These are phyloP conservation scores for Salvia rosmarinus DNA, from an alignment of 257 asterid genomes.

Conservation along the genomic window DNA sequence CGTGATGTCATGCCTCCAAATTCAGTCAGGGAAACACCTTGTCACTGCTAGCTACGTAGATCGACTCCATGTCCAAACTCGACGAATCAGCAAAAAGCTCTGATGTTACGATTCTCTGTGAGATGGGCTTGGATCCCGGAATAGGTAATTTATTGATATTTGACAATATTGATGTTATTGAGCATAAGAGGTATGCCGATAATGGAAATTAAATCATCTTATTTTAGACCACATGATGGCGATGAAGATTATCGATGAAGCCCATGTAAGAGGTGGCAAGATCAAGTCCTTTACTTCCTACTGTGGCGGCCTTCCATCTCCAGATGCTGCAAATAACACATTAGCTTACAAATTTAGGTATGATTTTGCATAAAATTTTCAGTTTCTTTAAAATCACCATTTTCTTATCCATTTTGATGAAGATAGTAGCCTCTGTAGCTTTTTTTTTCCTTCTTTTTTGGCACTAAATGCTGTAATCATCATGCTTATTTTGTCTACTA, in stretches of 20 bases:
- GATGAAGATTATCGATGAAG: constrained; percentile 91
- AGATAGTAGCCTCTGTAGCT: too few relatives aligned
- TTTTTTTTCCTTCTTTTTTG: too few relatives aligned
- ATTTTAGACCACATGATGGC: constrained; percentile 97
- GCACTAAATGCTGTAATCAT: background rate
- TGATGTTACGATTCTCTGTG: constrained; percentile 82
- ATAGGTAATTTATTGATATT: constrained; percentile 58
- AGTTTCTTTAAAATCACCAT: background rate
- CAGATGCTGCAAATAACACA: constrained; percentile 92
- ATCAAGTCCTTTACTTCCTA: constrained; percentile 88
- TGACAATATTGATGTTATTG: background rate
- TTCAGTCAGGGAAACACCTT: constrained; percentile 83
- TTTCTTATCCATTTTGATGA: background rate
- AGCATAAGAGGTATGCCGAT: constrained; percentile 11
- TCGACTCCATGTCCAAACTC: constrained; percentile 77
- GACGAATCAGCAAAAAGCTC: constrained; percentile 74
- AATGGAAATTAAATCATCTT: background rate
- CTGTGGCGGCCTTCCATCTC: constrained; percentile 97
- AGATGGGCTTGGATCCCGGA: constrained; percentile 99
- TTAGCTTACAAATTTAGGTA: constrained; percentile 96
- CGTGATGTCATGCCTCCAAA: too few relatives aligned
- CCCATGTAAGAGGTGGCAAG: constrained; percentile 78
- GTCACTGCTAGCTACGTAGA: constrained; percentile 97
- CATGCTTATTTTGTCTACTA: constrained; percentile 2
- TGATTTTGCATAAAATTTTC: constrained; percentile 9